A percentile compares a stretch with the other conserved stretches of the same genome.
phyloP scores from a whole-genome alignment of 768 basidiomycete genomes.

The Suillus occidentalis region DNA sequence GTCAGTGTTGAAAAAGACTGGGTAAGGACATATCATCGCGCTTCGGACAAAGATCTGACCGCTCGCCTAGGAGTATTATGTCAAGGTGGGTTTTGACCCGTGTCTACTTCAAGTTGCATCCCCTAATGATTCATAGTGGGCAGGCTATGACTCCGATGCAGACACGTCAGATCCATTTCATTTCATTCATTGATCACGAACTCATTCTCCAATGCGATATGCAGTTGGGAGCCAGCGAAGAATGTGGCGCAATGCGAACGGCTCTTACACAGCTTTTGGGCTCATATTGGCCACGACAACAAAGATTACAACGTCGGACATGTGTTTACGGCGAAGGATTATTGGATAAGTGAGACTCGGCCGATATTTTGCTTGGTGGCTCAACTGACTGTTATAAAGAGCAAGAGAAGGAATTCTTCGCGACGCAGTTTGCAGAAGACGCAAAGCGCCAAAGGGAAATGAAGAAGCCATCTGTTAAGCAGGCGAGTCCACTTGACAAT shows the following conservation, averaged over 20 bases:
- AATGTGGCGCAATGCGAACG: conserved; percentile 60
- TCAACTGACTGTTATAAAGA: conserved; percentile 24
- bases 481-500: conserved; percentile 5
- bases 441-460: conserved; percentile 18
- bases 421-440: conserved; percentile 25
- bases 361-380: not conserved
- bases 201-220: not conserved
- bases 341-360: conserved; percentile 57
- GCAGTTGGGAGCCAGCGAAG: conserved; percentile 68
- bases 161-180: conserved; percentile 46
- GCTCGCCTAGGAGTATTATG: conserved; percentile 55
- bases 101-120: not conserved
- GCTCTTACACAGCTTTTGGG: conserved; percentile 65
- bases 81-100: conserved; percentile 49
- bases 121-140: conserved; percentile 52
- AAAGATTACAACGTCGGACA: conserved; percentile 52
- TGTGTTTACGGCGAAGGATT: conserved; percentile 38
- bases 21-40: conserved; percentile 38
- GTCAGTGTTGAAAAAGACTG: conserved; percentile 50
- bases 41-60: conserved; percentile 1
- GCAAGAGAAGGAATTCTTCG: conserved; percentile 40
- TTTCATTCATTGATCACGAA: conserved; percentile 1
- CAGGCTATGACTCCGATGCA: conserved; percentile 52
- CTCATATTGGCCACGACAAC: conserved; percentile 56
- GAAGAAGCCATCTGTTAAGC: conserved; percentile 21